Conservation (phyloP, 73 alveolate genomes). For the Halteria grandinella region DNA sequence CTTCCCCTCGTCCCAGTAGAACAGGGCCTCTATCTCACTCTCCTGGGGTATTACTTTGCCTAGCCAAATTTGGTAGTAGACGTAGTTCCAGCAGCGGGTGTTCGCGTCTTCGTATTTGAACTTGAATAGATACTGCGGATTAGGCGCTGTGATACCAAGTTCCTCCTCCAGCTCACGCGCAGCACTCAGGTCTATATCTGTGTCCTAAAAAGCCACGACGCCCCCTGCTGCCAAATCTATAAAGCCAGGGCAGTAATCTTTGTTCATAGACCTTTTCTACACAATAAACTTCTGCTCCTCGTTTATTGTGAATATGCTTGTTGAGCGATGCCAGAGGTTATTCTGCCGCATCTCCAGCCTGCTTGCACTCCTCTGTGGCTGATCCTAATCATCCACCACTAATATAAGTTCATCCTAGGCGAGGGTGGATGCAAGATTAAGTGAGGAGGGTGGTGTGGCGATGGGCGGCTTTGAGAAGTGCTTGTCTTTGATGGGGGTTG, state of each 20-base stretch:
- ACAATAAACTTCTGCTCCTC: constrained; percentile 64
- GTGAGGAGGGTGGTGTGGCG: too few species aligned
- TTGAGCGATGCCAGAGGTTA: constrained; percentile 80
- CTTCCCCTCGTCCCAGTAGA: constrained; percentile 2
- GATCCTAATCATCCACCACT: too few species aligned
- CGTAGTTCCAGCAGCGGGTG: constrained; percentile 54
- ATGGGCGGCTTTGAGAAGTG: too few species aligned
- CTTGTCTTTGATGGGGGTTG: too few species aligned
- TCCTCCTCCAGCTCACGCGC: constrained; percentile 72
- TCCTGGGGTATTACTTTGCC: constrained; percentile 42
- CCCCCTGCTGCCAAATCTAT: constrained; percentile 85
- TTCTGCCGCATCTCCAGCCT: too few species aligned
- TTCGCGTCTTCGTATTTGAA: constrained; percentile 43
- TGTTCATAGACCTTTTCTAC: constrained; percentile 74
- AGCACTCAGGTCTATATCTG: constrained; percentile 34
- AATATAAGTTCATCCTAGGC: too few species aligned
- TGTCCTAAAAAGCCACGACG: constrained; percentile 41
- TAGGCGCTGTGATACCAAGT: constrained; percentile 42
- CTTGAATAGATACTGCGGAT: constrained; percentile 30
- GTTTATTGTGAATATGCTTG: constrained; percentile 69
- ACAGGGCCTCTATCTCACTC: constrained; percentile 15
- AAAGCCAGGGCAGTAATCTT: constrained; percentile 87
- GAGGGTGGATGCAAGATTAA: too few species aligned
- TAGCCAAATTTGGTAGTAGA: constrained; percentile 26
- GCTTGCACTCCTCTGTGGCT: too few species aligned